Percentiles rank a stretch among this genome's conserved stretches.
These are phyloP conservation scores for sorghum (Sorghum bicolor) DNA, from an alignment of 176 grass and related monocot genomes.

Conservation along the genomic window Sorghum_bicolor_NCBIv3 NC_012875.2:54647501-54648000, in stretches of 20 bases:
- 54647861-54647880: neutral
- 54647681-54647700: too few relatives aligned
- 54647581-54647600: too few relatives aligned
- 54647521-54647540: neutral
- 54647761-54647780: neutral
- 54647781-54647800: neutral
- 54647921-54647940: neutral
- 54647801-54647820: neutral
- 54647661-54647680: too few relatives aligned
- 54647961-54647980: neutral
- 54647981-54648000: conserved; percentile 31
- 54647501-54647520: neutral
- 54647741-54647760: too few relatives aligned
- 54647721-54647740: neutral
- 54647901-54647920: too few relatives aligned
- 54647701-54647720: neutral
- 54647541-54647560: neutral
- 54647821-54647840: neutral
- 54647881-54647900: too few relatives aligned
- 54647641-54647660: too few relatives aligned
- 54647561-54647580: too few relatives aligned
- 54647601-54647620: too few relatives aligned
- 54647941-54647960: neutral
- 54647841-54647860: neutral
- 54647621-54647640: too few relatives aligned